These are phyloP conservation scores for Lanmaoa pseudosensibilis DNA, from an alignment of 768 basidiomycete species.

Conservation along the genomic window DNA sequence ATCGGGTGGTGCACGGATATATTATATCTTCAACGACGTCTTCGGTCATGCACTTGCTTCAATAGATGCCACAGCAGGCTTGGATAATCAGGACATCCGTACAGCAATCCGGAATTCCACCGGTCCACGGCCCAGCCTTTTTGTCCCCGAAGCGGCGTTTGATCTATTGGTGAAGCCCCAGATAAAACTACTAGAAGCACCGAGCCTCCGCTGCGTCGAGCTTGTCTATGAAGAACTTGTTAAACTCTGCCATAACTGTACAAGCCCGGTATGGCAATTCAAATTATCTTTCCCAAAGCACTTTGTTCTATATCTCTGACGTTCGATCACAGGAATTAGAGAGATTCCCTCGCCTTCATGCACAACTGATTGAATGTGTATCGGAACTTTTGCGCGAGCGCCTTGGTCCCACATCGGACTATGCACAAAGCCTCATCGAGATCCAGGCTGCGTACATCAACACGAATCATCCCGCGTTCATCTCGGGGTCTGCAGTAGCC, in stretches of 20 bases:
- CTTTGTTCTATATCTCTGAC: slow-evolving; percentile 13
- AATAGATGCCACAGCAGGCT: slow-evolving; percentile 87
- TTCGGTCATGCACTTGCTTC: slow-evolving; percentile 89
- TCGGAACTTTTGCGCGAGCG: slow-evolving; percentile 94
- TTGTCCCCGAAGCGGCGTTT: slow-evolving; percentile 96
- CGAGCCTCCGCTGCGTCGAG: slow-evolving; percentile 94
- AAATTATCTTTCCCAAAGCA: not conserved
- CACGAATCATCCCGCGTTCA: slow-evolving; percentile 96
- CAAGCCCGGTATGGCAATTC: slow-evolving; percentile 64
- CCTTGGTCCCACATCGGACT: slow-evolving; percentile 94
- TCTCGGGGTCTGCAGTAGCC: slow-evolving; percentile 70
- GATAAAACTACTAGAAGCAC: slow-evolving; percentile 93
- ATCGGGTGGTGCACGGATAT: slow-evolving; percentile 95
- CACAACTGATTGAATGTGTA: slow-evolving; percentile 94
- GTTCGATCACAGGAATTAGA: slow-evolving; percentile 71
- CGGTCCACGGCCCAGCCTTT: slow-evolving; percentile 92
- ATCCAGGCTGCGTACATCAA: slow-evolving; percentile 99
- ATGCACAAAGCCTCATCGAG: slow-evolving; percentile 90
- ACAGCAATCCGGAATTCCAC: slow-evolving; percentile 99
- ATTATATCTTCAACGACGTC: slow-evolving; percentile 99
- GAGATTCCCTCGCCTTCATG: slow-evolving; percentile 91
- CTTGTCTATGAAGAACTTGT: slow-evolving; percentile 98
- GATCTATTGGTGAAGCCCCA: slow-evolving; percentile 97
- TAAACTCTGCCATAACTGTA: slow-evolving; percentile 99
- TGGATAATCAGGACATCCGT: slow-evolving; percentile 93